Evolutionary conservation across 1,284 basidiomycete genomes (phyloP).

Genomic region (Sporisorium graminicola): DNA sequence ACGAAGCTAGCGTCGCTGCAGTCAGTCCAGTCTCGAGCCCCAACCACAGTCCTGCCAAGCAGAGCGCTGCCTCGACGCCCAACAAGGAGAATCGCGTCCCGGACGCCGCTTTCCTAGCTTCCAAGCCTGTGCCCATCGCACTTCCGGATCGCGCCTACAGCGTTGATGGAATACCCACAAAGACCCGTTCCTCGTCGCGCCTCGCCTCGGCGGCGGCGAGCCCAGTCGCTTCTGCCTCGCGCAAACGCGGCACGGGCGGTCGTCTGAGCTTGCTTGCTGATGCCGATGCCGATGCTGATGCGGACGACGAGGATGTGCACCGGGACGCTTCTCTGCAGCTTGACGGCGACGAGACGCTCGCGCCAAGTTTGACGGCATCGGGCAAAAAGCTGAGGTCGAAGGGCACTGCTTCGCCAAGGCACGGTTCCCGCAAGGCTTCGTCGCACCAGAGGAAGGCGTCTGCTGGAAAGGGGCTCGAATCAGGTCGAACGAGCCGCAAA

Average conservation of each 20-base stretch:
- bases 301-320: slow-evolving; percentile 18
- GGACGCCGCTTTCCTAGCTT: slow-evolving; percentile 21
- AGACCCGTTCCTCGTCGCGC: slow-evolving; percentile 25
- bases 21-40: slow-evolving; percentile 17
- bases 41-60: background rate
- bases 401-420: background rate
- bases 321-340: slow-evolving; percentile 8
- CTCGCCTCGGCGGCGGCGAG: slow-evolving; percentile 15
- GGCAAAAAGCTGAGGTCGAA: slow-evolving; percentile 31
- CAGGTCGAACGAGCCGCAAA: slow-evolving; percentile 19
- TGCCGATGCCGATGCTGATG: slow-evolving; percentile 32
- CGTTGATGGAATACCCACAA: slow-evolving; percentile 21
- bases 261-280: slow-evolving; percentile 44
- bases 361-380: background rate
- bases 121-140: slow-evolving; percentile 25
- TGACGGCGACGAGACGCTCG: slow-evolving; percentile 14
- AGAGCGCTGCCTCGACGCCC: slow-evolving; percentile 22
- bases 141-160: slow-evolving; percentile 42
- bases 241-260: slow-evolving; percentile 47
- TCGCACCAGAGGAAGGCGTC: slow-evolving; percentile 30
- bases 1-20: background rate
- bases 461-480: slow-evolving; percentile 10
- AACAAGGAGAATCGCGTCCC: slow-evolving; percentile 48
- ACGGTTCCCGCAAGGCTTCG: slow-evolving; percentile 13
- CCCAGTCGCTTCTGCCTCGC: slow-evolving; percentile 9